Percentiles rank a stretch among this genome's conserved stretches.
Evolutionary conservation across 2,329 filamentous ascomycete genomes (phyloP).

Genomic region (Fusarium sp.): DNA sequence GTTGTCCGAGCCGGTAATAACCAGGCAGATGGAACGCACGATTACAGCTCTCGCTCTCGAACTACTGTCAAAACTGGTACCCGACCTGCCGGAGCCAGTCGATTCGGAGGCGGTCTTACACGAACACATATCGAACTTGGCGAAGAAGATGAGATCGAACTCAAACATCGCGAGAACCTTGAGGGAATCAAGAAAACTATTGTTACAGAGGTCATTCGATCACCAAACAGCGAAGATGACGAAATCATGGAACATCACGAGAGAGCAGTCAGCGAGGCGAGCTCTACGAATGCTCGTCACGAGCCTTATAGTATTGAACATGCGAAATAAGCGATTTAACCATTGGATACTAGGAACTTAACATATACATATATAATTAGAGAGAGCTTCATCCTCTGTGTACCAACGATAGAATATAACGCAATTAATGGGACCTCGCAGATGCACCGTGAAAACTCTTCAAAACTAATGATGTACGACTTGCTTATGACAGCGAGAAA

Average conservation of each 20-base stretch:
- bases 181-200: conserved; percentile 39
- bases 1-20: conserved; percentile 33
- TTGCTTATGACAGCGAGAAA: not conserved
- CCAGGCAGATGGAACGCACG: conserved; percentile 8
- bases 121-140: conserved; percentile 42
- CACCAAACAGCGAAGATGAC: conserved; percentile 23
- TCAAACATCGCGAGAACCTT: conserved; percentile 36
- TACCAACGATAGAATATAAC: conserved; percentile 3
- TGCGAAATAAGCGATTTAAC: conserved; percentile 19
- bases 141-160: conserved; percentile 41
- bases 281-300: conserved; percentile 33
- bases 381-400: not conserved
- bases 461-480: not conserved
- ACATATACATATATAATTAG: conserved; percentile 30
- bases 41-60: conserved; percentile 38
- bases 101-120: conserved; percentile 31
- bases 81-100: conserved; percentile 18
- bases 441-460: conserved; percentile 7
- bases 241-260: conserved; percentile 41
- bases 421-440: conserved; percentile 6
- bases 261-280: conserved; percentile 40
- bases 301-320: conserved; percentile 36
- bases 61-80: conserved; percentile 15
- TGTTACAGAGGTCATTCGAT: conserved; percentile 30
- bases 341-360: not conserved